Base-by-base conservation (phyloP, 805 yeast genomes). In the Brettanomyces naardenensis region DNA sequence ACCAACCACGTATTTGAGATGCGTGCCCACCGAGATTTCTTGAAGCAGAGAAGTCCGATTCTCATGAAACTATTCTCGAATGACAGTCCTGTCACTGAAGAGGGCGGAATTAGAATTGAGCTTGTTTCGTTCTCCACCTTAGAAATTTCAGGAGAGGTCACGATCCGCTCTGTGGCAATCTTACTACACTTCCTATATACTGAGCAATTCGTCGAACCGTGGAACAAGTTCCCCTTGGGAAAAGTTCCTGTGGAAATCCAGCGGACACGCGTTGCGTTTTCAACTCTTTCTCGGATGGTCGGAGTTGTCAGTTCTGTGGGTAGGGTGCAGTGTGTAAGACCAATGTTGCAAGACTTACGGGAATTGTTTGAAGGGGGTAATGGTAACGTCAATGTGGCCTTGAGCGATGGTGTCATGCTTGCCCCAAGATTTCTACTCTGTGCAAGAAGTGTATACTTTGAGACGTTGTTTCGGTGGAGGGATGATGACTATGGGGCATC, bases 391-490 rank as follows among this genome's bases (percentile, higher is more conserved):
- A 47, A 48, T 0, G 56, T 85, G 3, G 45, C 45, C 4, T 53
- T 80, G n/a, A 44, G 57, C 2, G 78, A 75, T 46, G 76, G 73
- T 1, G 61, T 56, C n/a, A 25, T 69, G 0, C 39, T 42, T 4
- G 69, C 73, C 5, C 75, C 76, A 49, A 68, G 79, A 2, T 62
- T 65, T 9, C 58, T 86, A 4, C 49, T 88, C n/a, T 51, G 60
- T 4, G 55, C 71, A 0, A 59, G 94, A 41, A 73, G 79, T 33
- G 76, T 74, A 0, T 83, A 68, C 49, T 85, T 88, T 53, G 78
- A 73, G 39, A 66, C 79, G 0, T 45, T 75, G 2, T 64, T 82
- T 26, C 52, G 75, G 34, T 85, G 92, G 94, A 44, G 28, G 41
- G 65, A 85, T 33, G 54, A 60, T 2, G 68, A 70, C 35, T 10